Percentiles rank a stretch among this genome's conserved stretches.
These are phyloP conservation scores for Penicillium olsonii DNA, from an alignment of 2,329 filamentous ascomycete species.

Conservation along the genomic window DNA sequence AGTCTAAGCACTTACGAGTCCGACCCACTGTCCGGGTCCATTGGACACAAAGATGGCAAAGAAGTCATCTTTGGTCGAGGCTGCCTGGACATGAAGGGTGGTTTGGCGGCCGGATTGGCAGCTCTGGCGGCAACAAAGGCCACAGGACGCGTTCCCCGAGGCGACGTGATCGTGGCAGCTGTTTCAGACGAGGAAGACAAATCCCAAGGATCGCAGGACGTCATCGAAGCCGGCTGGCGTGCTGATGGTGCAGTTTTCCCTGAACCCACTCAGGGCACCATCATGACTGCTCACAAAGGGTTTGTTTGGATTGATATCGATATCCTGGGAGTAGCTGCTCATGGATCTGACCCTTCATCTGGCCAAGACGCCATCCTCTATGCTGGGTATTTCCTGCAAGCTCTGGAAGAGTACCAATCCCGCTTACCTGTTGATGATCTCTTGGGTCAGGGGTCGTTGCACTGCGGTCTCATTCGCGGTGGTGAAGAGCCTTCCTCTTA, in stretches of 20 bases:
- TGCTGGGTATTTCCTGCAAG: conserved; percentile 50
- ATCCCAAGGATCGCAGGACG: conserved; percentile 54
- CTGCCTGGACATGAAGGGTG: conserved; percentile 55
- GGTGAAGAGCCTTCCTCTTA: conserved; percentile 57
- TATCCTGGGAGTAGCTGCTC: conserved; percentile 37
- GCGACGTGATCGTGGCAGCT: conserved; percentile 56
- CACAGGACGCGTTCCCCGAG: conserved; percentile 34
- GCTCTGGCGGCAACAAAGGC: conserved; percentile 44
- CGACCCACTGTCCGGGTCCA: conserved; percentile 47
- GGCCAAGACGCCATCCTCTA: conserved; percentile 55
- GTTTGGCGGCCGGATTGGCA: conserved; percentile 51
- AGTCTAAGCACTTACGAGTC: conserved; percentile 50
- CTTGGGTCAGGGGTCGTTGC: conserved; percentile 46
- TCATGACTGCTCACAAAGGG: conserved; percentile 53
- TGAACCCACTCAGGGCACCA: conserved; percentile 50
- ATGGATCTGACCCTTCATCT: conserved; percentile 41
- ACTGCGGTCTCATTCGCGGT: conserved; percentile 52
- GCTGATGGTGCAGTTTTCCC: conserved; percentile 55
- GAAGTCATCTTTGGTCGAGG: conserved; percentile 49
- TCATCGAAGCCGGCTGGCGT: conserved; percentile 55
- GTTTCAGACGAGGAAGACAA: conserved; percentile 57
- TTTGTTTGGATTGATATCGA: conserved; percentile 45
- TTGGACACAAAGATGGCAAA: conserved; percentile 37
- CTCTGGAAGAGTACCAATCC: conserved; percentile 47
- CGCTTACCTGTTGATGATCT: conserved; percentile 36